Evolutionary conservation across 345 rosid species (phyloP).

Genomic region (Salix dunnii): DNA sequence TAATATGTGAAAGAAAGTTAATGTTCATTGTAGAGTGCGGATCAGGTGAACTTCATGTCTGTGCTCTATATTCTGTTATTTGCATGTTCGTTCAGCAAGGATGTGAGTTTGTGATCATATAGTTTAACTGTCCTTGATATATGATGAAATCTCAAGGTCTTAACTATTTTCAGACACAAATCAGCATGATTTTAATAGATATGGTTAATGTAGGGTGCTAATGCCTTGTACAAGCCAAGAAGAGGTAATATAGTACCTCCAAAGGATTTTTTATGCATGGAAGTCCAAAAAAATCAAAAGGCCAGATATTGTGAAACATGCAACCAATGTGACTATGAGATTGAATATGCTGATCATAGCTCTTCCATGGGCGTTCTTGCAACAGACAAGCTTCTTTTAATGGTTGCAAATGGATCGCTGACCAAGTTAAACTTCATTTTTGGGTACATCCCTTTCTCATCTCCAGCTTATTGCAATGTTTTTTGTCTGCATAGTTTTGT

Average conservation of each 20-base stretch:
- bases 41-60: no score
- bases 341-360: slow-evolving; percentile 90
- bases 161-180: neutral
- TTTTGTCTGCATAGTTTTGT: neutral
- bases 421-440: slow-evolving; percentile 56
- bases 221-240: slow-evolving; percentile 72
- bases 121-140: neutral
- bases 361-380: slow-evolving; percentile 90
- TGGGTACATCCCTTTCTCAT: slow-evolving; percentile 46
- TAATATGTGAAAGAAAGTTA: no score
- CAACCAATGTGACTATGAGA: slow-evolving; percentile 91
- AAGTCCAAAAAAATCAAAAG: slow-evolving; percentile 57
- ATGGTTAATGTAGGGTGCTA: slow-evolving; percentile 67
- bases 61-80: no score
- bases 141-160: slow-evolving; percentile 6
- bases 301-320: slow-evolving; percentile 47
- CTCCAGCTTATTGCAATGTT: neutral
- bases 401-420: slow-evolving; percentile 60
- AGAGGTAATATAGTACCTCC: slow-evolving; percentile 48
- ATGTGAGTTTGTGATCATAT: neutral
- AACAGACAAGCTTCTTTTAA: slow-evolving; percentile 67
- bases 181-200: slow-evolving; percentile 10
- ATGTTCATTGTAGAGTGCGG: no score
- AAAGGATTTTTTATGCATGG: slow-evolving; percentile 56
- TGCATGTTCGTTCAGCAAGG: no score